A percentile compares a stretch with the other conserved stretches of the same genome.
Evolutionary conservation across 1,139 yeast species (phyloP).

Genomic region (Suhomyces anneliseae): DNA sequence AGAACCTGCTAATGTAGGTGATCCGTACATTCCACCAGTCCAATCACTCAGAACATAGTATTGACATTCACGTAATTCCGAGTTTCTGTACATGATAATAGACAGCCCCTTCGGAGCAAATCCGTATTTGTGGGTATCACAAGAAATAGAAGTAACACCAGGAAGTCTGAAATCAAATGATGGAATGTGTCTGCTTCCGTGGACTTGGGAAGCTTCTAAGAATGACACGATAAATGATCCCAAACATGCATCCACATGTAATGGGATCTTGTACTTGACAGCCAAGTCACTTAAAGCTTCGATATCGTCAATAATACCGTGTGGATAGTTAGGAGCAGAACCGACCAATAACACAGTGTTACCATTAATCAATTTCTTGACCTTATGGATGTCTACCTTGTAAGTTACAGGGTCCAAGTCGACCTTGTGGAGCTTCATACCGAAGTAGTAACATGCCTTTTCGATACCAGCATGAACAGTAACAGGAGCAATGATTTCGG

Average conservation of each 20-base stretch:
- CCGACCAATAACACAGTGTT: constrained; percentile 87
- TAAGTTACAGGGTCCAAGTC: constrained; percentile 69
- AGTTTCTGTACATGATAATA: constrained; percentile 79
- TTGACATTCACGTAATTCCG: constrained; percentile 71
- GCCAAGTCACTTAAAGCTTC: constrained; percentile 71
- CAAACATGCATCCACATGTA: constrained; percentile 93
- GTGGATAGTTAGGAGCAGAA: constrained; percentile 96
- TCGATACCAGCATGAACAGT: constrained; percentile 96
- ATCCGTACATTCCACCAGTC: constrained; percentile 95
- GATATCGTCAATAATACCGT: constrained; percentile 91
- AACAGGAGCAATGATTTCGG: constrained; percentile 86
- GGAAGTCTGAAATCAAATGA: constrained; percentile 82
- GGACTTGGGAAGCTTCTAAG: constrained; percentile 64
- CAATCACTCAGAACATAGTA: constrained; percentile 82
- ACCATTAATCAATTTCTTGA: constrained; percentile 61
- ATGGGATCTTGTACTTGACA: constrained; percentile 61
- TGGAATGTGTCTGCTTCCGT: constrained; percentile 46
- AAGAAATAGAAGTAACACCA: constrained; percentile 96
- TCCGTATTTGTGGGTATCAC: constrained; percentile 97
- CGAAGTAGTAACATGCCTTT: constrained; percentile 90
- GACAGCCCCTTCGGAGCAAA: constrained; percentile 98
- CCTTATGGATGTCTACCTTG: constrained; percentile 66
- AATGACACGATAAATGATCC: constrained; percentile 91
- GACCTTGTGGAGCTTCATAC: constrained; percentile 80
- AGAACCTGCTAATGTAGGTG: constrained; percentile 95